Conservation (phyloP, 202 grass and related monocot genomes). For the Schoenoplectus tabernaemontani region DNA sequence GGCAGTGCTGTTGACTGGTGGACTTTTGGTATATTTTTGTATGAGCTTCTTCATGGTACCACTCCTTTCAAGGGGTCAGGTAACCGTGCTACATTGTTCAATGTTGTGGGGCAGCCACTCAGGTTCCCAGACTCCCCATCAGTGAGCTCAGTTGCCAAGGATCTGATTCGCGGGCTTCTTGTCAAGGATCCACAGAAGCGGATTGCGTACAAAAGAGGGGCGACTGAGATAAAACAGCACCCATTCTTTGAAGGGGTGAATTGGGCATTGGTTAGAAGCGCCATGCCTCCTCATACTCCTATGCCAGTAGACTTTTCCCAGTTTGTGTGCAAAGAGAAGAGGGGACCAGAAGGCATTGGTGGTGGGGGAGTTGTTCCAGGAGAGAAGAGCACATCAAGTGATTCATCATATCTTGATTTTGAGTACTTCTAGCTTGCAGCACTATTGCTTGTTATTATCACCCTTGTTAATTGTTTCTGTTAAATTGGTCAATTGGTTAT, state of each 20-base stretch:
- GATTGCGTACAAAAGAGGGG: conserved; percentile 58
- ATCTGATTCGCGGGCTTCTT: conserved; percentile 73
- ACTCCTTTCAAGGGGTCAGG: conserved; percentile 97
- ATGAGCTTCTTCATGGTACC: conserved; percentile 72
- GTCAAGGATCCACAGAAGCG: conserved; percentile 71
- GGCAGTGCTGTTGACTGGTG: conserved; percentile 97
- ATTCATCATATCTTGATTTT: conserved; percentile 56
- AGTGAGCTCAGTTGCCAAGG: conserved; percentile 50
- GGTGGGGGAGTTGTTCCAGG: conserved; percentile 24
- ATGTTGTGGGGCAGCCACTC: conserved; percentile 83
- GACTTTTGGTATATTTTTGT: conserved; percentile 86
- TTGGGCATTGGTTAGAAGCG: conserved; percentile 82
- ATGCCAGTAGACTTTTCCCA: conserved; percentile 27
- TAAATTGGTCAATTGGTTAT: background rate
- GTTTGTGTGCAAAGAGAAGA: conserved; percentile 16
- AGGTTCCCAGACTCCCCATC: conserved; percentile 58
- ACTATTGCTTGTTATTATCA: background rate
- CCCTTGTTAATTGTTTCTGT: conserved; percentile 8
- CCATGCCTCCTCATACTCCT: conserved; percentile 58
- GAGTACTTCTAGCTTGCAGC: conserved; percentile 52
- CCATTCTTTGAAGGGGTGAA: conserved; percentile 83
- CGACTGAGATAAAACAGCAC: conserved; percentile 83
- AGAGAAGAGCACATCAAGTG: conserved; percentile 27
- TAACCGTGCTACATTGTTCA: conserved; percentile 84
- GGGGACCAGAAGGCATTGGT: background rate